Evolutionary conservation across 2,329 filamentous ascomycete genomes (phyloP).

Genomic region (Lasiodiplodia citricola): DNA sequence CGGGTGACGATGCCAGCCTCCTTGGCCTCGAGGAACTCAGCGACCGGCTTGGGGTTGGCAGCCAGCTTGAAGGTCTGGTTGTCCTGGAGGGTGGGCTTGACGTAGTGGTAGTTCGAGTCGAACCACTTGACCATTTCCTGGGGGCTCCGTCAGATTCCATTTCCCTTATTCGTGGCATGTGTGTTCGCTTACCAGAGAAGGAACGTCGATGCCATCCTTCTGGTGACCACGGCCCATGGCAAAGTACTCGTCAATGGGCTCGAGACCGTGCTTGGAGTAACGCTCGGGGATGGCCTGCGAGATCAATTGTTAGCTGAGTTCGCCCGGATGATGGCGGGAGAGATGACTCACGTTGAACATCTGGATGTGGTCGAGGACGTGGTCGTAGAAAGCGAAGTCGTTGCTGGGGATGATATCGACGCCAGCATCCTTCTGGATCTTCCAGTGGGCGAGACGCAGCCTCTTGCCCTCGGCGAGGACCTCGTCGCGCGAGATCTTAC

Average conservation of each 20-base stretch:
- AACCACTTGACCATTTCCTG: slow-evolving; percentile 99
- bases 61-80: slow-evolving; percentile 94
- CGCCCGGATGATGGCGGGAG: neutral
- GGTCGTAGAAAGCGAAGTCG: slow-evolving; percentile 98
- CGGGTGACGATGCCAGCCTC: slow-evolving; percentile 91
- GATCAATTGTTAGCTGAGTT: slow-evolving; percentile 33
- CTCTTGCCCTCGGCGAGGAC: slow-evolving; percentile 95
- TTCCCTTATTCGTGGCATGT: neutral
- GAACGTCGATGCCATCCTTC: slow-evolving; percentile 91
- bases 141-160: slow-evolving; percentile 35
- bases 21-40: slow-evolving; percentile 96
- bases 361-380: slow-evolving; percentile 97
- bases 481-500: slow-evolving; percentile 89
- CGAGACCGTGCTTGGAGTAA: slow-evolving; percentile 88
- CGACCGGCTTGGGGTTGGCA: slow-evolving; percentile 88
- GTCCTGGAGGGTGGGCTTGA: slow-evolving; percentile 98
- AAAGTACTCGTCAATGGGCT: slow-evolving; percentile 95
- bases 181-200: slow-evolving; percentile 65
- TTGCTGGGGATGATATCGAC: slow-evolving; percentile 99
- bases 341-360: slow-evolving; percentile 79
- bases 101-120: slow-evolving; percentile 99
- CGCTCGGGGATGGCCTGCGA: slow-evolving; percentile 85
- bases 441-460: slow-evolving; percentile 96
- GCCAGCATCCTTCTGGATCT: slow-evolving; percentile 98
- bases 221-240: slow-evolving; percentile 99